A percentile compares a stretch with the other conserved stretches of the same genome.
Conservation (phyloP, 164 flowering plant genomes). For the Magnolia officinalis region DNA sequence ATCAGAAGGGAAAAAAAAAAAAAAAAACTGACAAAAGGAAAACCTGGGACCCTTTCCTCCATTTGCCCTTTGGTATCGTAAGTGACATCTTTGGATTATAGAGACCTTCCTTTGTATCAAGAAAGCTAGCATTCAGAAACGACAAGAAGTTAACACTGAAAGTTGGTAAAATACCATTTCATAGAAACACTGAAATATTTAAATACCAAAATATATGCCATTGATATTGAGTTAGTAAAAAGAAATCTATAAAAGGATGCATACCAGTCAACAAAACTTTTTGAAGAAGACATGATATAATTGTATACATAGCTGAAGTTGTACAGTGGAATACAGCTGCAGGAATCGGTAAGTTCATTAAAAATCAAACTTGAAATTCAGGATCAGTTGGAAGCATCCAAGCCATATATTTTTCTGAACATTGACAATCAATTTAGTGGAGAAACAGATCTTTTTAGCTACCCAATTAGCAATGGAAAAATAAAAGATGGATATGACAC, state of each 20-base stretch:
- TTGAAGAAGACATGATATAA: conserved; percentile 70
- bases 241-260: neutral
- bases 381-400: neutral
- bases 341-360: conserved; percentile 14
- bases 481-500: neutral
- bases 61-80: conserved; percentile 58
- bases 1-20: neutral
- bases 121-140: conserved; percentile 46
- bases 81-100: conserved; percentile 86
- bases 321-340: conserved; percentile 93
- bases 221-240: neutral
- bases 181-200: neutral
- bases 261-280: conserved; percentile 95
- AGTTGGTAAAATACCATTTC: neutral
- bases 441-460: neutral
- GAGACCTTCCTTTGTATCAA: conserved; percentile 58
- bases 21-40: neutral
- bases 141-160: neutral
- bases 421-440: neutral
- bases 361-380: neutral
- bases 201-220: neutral
- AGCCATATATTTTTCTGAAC: neutral
- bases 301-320: conserved; percentile 83
- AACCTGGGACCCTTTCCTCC: conserved; percentile 99
- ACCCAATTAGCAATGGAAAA: neutral